Conservation (phyloP, 306 rosid species). For the Castanea mollissima region DNA sequence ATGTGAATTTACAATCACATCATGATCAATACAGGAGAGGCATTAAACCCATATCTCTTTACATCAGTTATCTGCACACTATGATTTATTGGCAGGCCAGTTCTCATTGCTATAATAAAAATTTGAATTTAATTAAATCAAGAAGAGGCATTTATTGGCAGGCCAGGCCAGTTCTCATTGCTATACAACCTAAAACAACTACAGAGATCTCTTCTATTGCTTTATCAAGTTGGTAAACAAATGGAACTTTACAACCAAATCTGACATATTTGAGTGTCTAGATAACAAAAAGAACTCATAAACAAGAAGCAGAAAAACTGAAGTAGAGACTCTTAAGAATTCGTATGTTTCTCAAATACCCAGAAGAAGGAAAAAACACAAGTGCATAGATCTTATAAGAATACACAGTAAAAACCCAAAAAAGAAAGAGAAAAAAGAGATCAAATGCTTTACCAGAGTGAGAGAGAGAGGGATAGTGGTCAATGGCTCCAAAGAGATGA, state of each 20-base stretch:
- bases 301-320: not conserved
- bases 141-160: not conserved
- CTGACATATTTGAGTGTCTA: not conserved
- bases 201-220: not conserved
- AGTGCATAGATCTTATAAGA: not conserved
- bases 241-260: slow-evolving; percentile 8
- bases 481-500: not conserved
- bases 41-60: not conserved
- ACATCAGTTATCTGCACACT: not conserved
- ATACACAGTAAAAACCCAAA: not conserved
- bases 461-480: not conserved
- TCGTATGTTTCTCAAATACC: not conserved
- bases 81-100: not conserved
- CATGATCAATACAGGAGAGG: not conserved
- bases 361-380: not conserved
- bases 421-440: not conserved
- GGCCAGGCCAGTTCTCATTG: too few relatives aligned
- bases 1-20: not conserved
- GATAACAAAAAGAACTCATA: not conserved
- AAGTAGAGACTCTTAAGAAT: not conserved
- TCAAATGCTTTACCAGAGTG: not conserved
- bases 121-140: not conserved
- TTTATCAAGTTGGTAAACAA: slow-evolving; percentile 22
- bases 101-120: not conserved
- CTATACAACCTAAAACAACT: not conserved